Conservation (phyloP, 495 filamentous ascomycete genomes). For the Penicilliopsis zonata region DNA sequence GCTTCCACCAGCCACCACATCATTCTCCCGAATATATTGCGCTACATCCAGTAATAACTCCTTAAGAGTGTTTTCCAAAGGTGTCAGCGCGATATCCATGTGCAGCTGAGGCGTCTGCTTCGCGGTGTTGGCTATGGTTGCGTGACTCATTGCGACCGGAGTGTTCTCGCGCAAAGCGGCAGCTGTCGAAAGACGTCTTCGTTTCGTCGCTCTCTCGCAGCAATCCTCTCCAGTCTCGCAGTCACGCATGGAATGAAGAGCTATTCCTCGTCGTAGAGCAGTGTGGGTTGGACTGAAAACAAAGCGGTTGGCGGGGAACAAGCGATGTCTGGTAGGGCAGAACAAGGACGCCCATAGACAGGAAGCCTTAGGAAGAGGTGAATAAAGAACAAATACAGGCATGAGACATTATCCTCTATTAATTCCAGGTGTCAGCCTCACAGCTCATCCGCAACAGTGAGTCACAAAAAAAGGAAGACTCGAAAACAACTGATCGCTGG, state of each 20-base stretch:
- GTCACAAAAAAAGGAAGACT: too few species aligned
- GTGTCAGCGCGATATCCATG: constrained; percentile 45
- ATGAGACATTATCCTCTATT: too few species aligned
- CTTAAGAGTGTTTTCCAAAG: constrained; percentile 55
- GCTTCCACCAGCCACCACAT: constrained; percentile 23
- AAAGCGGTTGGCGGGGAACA: too few species aligned
- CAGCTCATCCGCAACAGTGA: too few species aligned
- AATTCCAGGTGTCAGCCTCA: too few species aligned
- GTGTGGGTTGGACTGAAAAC: too few species aligned
- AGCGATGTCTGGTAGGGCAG: too few species aligned
- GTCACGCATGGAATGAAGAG: constrained; percentile 24
- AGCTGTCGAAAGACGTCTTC: constrained; percentile 18
- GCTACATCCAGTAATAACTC: constrained; percentile 65
- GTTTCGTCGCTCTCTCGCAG: constrained; percentile 18
- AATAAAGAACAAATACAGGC: too few species aligned
- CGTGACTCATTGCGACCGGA: constrained; percentile 11
- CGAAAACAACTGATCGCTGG: too few species aligned
- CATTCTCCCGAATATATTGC: constrained; percentile 48
- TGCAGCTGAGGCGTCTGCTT: constrained; percentile 4
- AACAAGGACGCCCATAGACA: too few species aligned
- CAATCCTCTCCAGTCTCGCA: constrained; percentile 9
- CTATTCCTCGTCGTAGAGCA: too few species aligned
- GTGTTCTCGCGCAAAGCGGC: constrained; percentile 4
- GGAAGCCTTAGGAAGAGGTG: too few species aligned
- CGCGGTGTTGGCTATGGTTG: constrained; percentile 1